phyloP scores from a whole-genome alignment of 805 yeast genomes.

The Danielia reshetovae region DNA sequence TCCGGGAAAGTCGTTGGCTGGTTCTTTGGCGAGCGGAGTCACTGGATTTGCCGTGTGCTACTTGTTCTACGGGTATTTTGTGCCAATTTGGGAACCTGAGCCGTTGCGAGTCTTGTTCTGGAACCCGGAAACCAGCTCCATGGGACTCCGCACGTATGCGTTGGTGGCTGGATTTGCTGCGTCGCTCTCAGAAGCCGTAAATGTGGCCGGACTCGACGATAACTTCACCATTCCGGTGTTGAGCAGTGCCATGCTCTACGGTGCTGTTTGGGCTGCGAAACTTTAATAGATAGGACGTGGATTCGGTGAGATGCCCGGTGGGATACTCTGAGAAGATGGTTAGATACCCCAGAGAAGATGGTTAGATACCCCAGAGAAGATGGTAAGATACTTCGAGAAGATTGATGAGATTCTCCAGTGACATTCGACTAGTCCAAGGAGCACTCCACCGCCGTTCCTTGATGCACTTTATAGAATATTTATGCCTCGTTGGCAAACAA shows the following conservation, averaged over 20 bases:
- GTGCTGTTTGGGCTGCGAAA: slow-evolving; percentile 35
- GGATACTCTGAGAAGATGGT: no score
- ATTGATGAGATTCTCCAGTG: no score
- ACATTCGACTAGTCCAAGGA: no score
- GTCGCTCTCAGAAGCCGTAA: slow-evolving; percentile 81
- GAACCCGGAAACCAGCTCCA: slow-evolving; percentile 54
- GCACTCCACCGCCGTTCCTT: no score
- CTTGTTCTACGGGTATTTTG: slow-evolving; percentile 65
- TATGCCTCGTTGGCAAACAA: slow-evolving; percentile 25
- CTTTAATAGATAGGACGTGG: no score
- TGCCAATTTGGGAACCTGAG: slow-evolving; percentile 49
- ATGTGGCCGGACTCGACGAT: slow-evolving; percentile 76
- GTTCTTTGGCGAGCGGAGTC: slow-evolving; percentile 79
- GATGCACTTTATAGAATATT: no score
- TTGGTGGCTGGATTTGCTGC: slow-evolving; percentile 75
- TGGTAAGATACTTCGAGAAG: no score
- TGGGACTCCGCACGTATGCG: slow-evolving; percentile 53
- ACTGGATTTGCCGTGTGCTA: slow-evolving; percentile 68
- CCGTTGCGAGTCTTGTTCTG: slow-evolving; percentile 37
- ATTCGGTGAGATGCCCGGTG: no score
- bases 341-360: no score
- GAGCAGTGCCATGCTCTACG: slow-evolving; percentile 62
- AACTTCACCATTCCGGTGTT: slow-evolving; percentile 91
- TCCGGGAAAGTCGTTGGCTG: slow-evolving; percentile 80
- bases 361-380: no score